Percentiles rank a stretch among this genome's conserved stretches.
Conservation (phyloP, 495 filamentous ascomycete species). For the Podospora didyma region DNA sequence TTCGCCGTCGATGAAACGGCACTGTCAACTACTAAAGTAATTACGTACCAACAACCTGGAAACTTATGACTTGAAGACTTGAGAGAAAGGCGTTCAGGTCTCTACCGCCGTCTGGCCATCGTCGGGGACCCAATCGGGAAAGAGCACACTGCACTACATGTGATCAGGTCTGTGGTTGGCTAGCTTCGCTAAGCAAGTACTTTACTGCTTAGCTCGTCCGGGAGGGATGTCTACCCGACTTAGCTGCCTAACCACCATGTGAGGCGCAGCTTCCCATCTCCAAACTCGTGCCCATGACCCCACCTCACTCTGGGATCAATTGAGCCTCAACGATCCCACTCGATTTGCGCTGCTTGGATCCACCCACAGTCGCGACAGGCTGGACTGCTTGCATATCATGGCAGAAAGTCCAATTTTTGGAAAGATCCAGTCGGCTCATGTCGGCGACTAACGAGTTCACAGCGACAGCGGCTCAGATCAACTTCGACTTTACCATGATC, state of each 20-base stretch:
- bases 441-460: slow-evolving; percentile 24
- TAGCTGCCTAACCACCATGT: neutral
- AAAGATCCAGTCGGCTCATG: slow-evolving; percentile 12
- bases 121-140: neutral
- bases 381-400: neutral
- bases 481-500: slow-evolving; percentile 34
- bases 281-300: neutral
- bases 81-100: no score
- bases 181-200: neutral
- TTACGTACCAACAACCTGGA: no score
- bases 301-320: neutral
- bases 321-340: neutral
- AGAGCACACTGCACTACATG: neutral
- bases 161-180: neutral
- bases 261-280: neutral
- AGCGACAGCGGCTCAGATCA: slow-evolving; percentile 27
- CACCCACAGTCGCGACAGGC: neutral
- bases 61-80: no score
- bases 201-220: neutral
- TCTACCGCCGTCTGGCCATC: no score
- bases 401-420: neutral
- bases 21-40: no score
- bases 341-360: neutral
- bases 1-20: no score
- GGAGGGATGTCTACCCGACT: neutral